These are phyloP conservation scores for Candida ipomoeae DNA, from an alignment of 805 yeast species.

Conservation along the genomic window DNA sequence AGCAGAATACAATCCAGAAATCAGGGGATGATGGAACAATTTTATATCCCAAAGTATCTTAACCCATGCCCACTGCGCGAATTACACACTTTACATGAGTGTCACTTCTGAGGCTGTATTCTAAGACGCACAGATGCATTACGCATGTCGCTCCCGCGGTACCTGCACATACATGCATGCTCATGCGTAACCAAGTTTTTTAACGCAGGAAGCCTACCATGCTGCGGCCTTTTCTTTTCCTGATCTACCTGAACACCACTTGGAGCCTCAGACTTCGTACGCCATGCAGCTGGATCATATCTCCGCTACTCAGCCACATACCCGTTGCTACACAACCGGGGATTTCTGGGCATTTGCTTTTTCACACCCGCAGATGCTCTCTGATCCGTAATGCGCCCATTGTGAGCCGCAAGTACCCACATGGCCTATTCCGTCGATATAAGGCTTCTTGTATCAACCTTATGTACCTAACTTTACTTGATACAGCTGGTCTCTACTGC, in stretches of 20 bases:
- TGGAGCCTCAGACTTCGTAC: neutral
- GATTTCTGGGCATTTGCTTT: neutral
- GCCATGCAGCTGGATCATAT: neutral
- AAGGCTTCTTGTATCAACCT: neutral
- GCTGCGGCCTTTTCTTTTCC: neutral
- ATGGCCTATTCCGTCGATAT: neutral
- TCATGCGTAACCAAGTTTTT: neutral
- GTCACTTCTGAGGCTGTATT: constrained; percentile 3
- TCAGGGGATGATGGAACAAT: neutral
- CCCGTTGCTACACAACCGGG: neutral
- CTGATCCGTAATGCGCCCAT: neutral
- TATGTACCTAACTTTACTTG: neutral
- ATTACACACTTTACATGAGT: neutral
- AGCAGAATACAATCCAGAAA: neutral
- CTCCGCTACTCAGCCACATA: neutral
- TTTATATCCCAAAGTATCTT: neutral
- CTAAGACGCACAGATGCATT: constrained; percentile 4
- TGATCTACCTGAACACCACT: neutral
- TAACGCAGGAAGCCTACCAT: neutral
- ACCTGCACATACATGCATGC: neutral
- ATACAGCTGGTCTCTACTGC: neutral
- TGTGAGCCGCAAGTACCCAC: neutral
- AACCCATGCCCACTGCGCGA: constrained; percentile 1
- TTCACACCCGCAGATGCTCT: neutral
- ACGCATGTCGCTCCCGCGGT: constrained; percentile 1